These are phyloP conservation scores for Parastagonospora nodorum DNA, from an alignment of 2,329 filamentous ascomycete genomes.

Conservation along the genomic window DNA sequence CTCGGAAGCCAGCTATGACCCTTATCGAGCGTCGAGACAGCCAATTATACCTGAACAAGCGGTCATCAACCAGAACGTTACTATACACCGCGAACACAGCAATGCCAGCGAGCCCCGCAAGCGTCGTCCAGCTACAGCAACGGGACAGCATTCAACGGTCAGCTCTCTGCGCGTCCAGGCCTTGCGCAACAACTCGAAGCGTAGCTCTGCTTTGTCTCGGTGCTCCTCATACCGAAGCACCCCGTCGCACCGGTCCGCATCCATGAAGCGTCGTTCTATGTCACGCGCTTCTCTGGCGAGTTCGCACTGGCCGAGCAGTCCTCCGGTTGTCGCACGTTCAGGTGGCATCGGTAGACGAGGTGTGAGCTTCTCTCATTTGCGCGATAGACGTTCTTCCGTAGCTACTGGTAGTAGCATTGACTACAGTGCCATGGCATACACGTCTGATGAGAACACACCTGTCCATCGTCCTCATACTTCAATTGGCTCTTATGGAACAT, in stretches of 20 bases:
- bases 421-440: conserved; percentile 30
- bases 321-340: conserved; percentile 54
- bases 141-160: conserved; percentile 46
- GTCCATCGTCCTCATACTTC: conserved; percentile 27
- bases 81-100: conserved; percentile 63
- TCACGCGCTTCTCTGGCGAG: conserved; percentile 53
- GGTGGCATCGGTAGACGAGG: conserved; percentile 62
- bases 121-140: conserved; percentile 41
- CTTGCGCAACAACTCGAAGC: conserved; percentile 40
- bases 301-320: conserved; percentile 54
- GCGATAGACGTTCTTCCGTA: conserved; percentile 48
- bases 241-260: conserved; percentile 32
- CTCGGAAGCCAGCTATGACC: conserved; percentile 75
- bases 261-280: conserved; percentile 28
- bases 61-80: conserved; percentile 67
- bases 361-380: conserved; percentile 66
- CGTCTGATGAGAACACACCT: conserved; percentile 38
- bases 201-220: conserved; percentile 38
- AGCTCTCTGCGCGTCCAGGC: conserved; percentile 51
- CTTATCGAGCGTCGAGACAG: conserved; percentile 73
- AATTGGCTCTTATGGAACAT: conserved; percentile 26
- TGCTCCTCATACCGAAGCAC: conserved; percentile 40
- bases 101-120: conserved; percentile 37
- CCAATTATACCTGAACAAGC: conserved; percentile 55
- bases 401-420: conserved; percentile 46